Evolutionary conservation across 2,329 filamentous ascomycete genomes (phyloP).

Genomic region (Fusarium pseudonygamai): DNA sequence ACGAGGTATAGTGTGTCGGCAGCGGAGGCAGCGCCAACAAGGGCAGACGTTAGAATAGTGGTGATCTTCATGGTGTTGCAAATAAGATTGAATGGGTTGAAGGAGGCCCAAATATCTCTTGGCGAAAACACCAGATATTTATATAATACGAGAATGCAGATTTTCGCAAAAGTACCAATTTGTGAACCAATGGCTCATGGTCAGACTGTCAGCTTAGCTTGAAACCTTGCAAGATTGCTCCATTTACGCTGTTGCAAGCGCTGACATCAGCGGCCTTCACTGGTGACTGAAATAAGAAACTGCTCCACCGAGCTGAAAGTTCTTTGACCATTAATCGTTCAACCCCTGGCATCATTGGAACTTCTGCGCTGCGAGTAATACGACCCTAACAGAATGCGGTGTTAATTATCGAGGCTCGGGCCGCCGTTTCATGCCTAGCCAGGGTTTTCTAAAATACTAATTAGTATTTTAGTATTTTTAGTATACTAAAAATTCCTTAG

Average conservation of each 20-base stretch:
- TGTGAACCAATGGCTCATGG: accelerated
- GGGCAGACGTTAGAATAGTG: neutral
- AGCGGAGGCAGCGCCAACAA: accelerated
- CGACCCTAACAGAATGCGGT: neutral
- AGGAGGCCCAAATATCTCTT: too few relatives aligned
- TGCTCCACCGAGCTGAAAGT: neutral
- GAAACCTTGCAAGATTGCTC: accelerated
- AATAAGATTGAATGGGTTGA: accelerated
- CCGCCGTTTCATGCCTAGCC: neutral
- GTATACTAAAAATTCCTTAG: too few relatives aligned
- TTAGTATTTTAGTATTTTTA: too few relatives aligned
- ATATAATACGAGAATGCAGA: neutral
- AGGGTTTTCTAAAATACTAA: too few relatives aligned
- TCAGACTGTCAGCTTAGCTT: too few relatives aligned
- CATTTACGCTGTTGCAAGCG: neutral
- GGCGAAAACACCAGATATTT: neutral
- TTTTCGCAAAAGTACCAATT: neutral
- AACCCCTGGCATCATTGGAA: neutral
- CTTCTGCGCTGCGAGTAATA: neutral
- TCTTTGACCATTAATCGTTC: accelerated
- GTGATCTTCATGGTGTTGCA: neutral
- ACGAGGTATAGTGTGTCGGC: neutral
- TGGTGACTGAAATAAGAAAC: neutral
- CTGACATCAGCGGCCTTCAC: neutral
- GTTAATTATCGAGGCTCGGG: neutral